phyloP scores from a whole-genome alignment of 768 basidiomycete genomes.

The Suillus decipiens region DNA sequence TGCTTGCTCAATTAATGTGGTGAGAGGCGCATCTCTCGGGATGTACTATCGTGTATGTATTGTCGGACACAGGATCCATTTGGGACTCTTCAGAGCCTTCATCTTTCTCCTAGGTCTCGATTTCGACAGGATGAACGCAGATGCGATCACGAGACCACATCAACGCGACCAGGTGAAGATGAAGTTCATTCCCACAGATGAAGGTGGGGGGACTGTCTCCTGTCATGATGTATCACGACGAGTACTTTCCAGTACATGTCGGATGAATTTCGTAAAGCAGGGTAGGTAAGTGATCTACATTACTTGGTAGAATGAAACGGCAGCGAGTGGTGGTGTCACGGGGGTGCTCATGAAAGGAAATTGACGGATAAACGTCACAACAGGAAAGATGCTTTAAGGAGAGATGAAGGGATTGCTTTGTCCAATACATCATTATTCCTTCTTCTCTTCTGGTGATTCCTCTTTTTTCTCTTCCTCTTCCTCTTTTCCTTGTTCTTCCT shows the following conservation, averaged over 20 bases:
- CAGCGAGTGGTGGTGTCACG: constrained; percentile 13
- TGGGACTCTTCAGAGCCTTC: neutral
- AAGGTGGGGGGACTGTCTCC: constrained; percentile 7
- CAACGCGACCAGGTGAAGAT: neutral
- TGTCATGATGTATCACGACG: neutral
- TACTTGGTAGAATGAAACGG: constrained; percentile 21
- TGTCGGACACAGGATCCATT: neutral
- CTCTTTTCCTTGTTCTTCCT: constrained; percentile 26
- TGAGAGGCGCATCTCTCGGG: neutral
- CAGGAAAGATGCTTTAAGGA: constrained; percentile 12
- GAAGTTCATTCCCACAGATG: neutral
- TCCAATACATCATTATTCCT: constrained; percentile 19
- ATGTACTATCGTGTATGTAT: constrained; percentile 5
- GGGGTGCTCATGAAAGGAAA: constrained; percentile 4
- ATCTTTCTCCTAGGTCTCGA: neutral
- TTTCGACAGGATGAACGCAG: neutral
- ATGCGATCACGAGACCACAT: neutral
- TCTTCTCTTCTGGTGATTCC: constrained; percentile 38
- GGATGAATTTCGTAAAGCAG: constrained; percentile 27
- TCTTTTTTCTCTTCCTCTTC: constrained; percentile 31
- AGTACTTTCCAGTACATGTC: constrained; percentile 4
- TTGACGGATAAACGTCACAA: constrained; percentile 8
- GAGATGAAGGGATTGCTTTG: constrained; percentile 7
- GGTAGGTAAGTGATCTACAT: constrained; percentile 36
- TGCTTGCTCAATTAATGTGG: neutral